A percentile compares a stretch with the other conserved stretches of the same genome.
phyloP scores from a whole-genome alignment of 495 filamentous ascomycete species.

The Cairneyella variabilis region DNA sequence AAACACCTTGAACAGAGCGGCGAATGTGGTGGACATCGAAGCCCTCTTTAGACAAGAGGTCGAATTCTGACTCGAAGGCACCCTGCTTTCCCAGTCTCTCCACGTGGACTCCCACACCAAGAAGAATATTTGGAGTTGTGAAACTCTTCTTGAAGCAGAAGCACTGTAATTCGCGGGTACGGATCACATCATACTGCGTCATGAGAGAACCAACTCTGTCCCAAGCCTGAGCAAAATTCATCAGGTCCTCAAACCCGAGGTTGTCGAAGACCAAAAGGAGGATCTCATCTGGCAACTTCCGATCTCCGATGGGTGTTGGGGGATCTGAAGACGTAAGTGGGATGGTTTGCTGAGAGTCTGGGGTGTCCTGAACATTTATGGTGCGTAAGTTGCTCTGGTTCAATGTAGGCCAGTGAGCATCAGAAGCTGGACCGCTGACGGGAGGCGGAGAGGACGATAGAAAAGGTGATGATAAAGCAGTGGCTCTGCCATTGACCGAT shows the following conservation, averaged over 20 bases:
- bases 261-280: conserved; percentile 33
- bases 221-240: conserved; percentile 36
- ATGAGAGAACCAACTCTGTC: conserved; percentile 32
- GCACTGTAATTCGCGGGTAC: conserved; percentile 45
- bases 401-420: not conserved
- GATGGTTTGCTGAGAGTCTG: too few species aligned
- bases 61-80: conserved; percentile 41
- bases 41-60: conserved; percentile 40
- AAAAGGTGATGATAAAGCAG: not conserved
- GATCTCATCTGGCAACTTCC: conserved; percentile 37
- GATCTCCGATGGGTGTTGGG: conserved; percentile 11
- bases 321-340: too few species aligned
- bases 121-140: conserved; percentile 28
- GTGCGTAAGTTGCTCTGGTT: not conserved
- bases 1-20: conserved; percentile 36
- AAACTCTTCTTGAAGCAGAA: conserved; percentile 45
- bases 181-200: conserved; percentile 37
- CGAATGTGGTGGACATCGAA: conserved; percentile 30
- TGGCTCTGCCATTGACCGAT: not conserved
- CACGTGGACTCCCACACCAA: conserved; percentile 44
- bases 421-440: not conserved
- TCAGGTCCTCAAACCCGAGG: conserved; percentile 37
- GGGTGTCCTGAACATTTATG: too few species aligned
- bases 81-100: not conserved
- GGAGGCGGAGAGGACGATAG: too few species aligned